phyloP scores from a whole-genome alignment of 2,329 filamentous ascomycete genomes.

The Esteya vermicola region DNA sequence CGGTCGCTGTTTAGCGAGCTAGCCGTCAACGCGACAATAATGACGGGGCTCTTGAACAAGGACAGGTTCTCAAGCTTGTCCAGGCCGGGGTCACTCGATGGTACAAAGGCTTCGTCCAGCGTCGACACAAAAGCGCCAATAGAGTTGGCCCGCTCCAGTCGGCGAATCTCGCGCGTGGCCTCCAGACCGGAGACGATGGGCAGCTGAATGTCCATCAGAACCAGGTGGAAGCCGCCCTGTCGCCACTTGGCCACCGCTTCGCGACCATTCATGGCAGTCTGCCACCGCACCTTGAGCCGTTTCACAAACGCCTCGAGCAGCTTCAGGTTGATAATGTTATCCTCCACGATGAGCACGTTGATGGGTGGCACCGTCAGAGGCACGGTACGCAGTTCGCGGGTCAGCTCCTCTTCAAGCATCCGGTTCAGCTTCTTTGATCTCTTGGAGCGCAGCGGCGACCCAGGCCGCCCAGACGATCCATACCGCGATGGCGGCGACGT shows the following conservation, averaged over 20 bases:
- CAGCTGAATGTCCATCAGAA: constrained; percentile 96
- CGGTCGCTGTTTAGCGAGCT: constrained; percentile 90
- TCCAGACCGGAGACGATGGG: constrained; percentile 94
- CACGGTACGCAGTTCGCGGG: constrained; percentile 39
- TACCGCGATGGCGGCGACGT: constrained; percentile 14
- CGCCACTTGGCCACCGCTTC: constrained; percentile 93
- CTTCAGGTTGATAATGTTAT: constrained; percentile 94
- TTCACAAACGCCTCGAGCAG: constrained; percentile 94
- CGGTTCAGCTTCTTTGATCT: constrained; percentile 34
- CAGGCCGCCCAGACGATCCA: constrained; percentile 24
- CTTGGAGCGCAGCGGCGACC: constrained; percentile 24
- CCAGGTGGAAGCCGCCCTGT: constrained; percentile 81
- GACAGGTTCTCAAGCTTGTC: constrained; percentile 54
- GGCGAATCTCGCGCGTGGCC: constrained; percentile 84
- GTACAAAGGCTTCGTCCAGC: constrained; percentile 33
- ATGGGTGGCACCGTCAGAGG: constrained; percentile 85
- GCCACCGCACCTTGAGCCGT: constrained; percentile 86
- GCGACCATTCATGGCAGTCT: constrained; percentile 89
- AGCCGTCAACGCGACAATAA: constrained; percentile 92
- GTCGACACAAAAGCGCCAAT: constrained; percentile 81
- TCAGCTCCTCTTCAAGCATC: constrained; percentile 16
- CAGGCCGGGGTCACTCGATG: constrained; percentile 38
- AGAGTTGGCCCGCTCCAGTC: constrained; percentile 77
- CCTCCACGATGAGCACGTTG: constrained; percentile 93
- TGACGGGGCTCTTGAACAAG: constrained; percentile 90